These are phyloP conservation scores for Emergomyces orientalis DNA, from an alignment of 2,329 filamentous ascomycete genomes.

Conservation along the genomic window DNA sequence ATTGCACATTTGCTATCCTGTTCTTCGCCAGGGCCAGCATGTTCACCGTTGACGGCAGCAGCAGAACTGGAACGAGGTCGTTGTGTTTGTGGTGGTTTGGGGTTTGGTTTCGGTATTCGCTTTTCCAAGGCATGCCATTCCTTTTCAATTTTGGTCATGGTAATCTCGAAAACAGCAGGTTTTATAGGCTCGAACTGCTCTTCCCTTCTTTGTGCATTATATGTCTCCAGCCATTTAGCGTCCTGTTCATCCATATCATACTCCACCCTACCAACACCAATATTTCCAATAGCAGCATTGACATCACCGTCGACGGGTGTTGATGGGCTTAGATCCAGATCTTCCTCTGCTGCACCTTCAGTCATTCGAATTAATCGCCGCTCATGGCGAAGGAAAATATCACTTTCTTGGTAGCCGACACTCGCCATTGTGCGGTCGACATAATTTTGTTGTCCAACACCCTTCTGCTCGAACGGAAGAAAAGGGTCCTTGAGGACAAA, in stretches of 20 bases:
- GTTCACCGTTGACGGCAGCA: slow-evolving; percentile 89
- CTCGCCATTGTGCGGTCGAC: slow-evolving; percentile 95
- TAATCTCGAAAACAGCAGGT: slow-evolving; percentile 91
- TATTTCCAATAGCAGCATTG: slow-evolving; percentile 40
- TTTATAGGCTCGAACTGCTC: slow-evolving; percentile 74
- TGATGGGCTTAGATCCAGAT: slow-evolving; percentile 48
- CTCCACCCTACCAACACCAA: slow-evolving; percentile 70
- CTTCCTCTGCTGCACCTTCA: slow-evolving; percentile 55
- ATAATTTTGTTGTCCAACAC: slow-evolving; percentile 75
- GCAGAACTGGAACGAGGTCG: slow-evolving; percentile 86
- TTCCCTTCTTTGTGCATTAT: slow-evolving; percentile 67
- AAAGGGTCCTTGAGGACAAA: slow-evolving; percentile 42
- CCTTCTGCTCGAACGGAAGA: slow-evolving; percentile 61
- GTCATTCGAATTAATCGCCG: slow-evolving; percentile 56
- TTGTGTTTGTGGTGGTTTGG: slow-evolving; percentile 90
- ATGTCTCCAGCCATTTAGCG: slow-evolving; percentile 82
- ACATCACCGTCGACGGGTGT: slow-evolving; percentile 52
- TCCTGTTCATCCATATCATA: slow-evolving; percentile 99
- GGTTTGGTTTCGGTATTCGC: slow-evolving; percentile 91
- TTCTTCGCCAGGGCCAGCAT: slow-evolving; percentile 70
- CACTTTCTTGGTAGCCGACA: slow-evolving; percentile 90
- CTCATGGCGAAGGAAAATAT: slow-evolving; percentile 73
- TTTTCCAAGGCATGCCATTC: slow-evolving; percentile 97
- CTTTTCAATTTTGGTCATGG: slow-evolving; percentile 97
- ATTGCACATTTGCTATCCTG: slow-evolving; percentile 96